phyloP scores from a whole-genome alignment of 768 basidiomycete species.

The Daedaleopsis sinensis region DNA sequence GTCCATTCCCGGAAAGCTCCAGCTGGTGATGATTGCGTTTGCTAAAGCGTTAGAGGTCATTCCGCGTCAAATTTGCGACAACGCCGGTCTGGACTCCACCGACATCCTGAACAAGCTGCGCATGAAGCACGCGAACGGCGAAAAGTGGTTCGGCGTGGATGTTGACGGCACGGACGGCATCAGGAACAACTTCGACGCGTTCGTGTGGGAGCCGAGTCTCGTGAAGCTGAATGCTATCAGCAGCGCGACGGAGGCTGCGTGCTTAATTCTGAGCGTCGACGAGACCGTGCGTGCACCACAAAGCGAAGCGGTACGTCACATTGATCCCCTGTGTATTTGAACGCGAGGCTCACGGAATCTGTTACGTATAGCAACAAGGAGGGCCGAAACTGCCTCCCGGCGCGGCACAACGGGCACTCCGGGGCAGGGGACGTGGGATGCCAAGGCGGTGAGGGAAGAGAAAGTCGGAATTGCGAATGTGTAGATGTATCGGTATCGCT shows the following conservation, averaged over 20 bases:
- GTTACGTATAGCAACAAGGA: conserved; percentile 56
- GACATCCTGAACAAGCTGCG: conserved; percentile 97
- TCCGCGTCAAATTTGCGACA: conserved; percentile 97
- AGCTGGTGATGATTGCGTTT: conserved; percentile 92
- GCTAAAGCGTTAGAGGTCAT: conserved; percentile 98
- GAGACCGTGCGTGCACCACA: conserved; percentile 97
- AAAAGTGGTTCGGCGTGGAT: conserved; percentile 92
- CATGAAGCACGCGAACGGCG: conserved; percentile 91
- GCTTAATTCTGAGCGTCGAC: conserved; percentile 93
- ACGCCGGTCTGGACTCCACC: conserved; percentile 96
- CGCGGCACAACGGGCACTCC: conserved; percentile 81
- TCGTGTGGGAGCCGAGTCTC: conserved; percentile 97
- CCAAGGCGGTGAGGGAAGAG: conserved; percentile 57
- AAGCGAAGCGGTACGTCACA: conserved; percentile 76
- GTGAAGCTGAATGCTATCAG: conserved; percentile 95
- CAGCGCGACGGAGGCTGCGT: conserved; percentile 96
- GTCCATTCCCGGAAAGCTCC: conserved; percentile 93
- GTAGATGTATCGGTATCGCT: conserved; percentile 24
- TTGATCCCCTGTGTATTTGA: not conserved
- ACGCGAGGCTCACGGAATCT: not conserved
- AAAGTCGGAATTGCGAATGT: conserved; percentile 23
- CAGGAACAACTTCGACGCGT: conserved; percentile 94
- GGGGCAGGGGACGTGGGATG: conserved; percentile 86
- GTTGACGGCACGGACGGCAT: conserved; percentile 89
- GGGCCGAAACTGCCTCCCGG: conserved; percentile 94